These are phyloP conservation scores for Picochlorum sp. DNA, from an alignment of 139 green algal species.

Conservation along the genomic window DNA sequence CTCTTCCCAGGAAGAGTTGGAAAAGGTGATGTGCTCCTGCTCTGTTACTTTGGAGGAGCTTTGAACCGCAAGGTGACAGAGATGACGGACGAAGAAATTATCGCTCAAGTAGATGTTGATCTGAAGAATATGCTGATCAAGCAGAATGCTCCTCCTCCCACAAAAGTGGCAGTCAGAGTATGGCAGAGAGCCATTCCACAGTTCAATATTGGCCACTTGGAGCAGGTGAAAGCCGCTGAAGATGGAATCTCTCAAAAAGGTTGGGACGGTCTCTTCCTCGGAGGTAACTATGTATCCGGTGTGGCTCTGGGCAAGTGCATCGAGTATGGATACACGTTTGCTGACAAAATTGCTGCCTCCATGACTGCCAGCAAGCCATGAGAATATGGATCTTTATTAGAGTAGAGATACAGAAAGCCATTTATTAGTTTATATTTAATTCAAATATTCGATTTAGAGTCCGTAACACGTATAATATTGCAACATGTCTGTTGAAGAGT, in stretches of 20 bases:
- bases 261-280: conserved; percentile 74
- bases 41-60: conserved; percentile 95
- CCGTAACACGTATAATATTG: too few species aligned
- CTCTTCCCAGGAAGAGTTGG: conserved; percentile 82
- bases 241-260: conserved; percentile 48
- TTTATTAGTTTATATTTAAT: conserved; percentile 5
- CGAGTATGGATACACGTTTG: conserved; percentile 81
- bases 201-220: conserved; percentile 92
- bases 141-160: conserved; percentile 64
- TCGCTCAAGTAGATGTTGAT: conserved; percentile 84
- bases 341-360: conserved; percentile 42
- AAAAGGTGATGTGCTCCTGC: conserved; percentile 61
- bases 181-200: conserved; percentile 96
- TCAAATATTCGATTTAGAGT: too few species aligned
- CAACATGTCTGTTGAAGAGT: conserved; percentile 26
- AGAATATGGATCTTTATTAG: too few species aligned
- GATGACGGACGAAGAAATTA: conserved; percentile 56
- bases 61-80: conserved; percentile 79
- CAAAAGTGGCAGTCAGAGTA: conserved; percentile 75
- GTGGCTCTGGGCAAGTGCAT: conserved; percentile 94
- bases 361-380: background rate
- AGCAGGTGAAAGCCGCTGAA: conserved; percentile 37
- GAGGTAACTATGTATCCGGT: conserved; percentile 93
- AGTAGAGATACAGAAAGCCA: background rate
- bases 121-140: conserved; percentile 90